Percentiles rank a stretch among this genome's conserved stretches.
Conservation (phyloP, 2,329 filamentous ascomycete genomes). For the Sarocladium kiliense region DNA sequence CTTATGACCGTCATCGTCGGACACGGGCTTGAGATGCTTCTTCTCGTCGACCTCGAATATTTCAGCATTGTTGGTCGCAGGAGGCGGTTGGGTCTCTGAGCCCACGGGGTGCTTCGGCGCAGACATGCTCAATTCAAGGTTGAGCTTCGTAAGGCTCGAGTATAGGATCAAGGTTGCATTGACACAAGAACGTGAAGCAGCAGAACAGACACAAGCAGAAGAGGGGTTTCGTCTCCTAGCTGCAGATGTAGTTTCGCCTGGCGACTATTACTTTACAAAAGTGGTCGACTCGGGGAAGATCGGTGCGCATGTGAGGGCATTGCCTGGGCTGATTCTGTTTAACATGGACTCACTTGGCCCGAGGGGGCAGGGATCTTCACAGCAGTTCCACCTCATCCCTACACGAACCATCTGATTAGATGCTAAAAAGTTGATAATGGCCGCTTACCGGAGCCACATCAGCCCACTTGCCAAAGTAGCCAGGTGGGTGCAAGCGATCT, state of each 20-base stretch:
- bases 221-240: too few species aligned
- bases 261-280: too few species aligned
- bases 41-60: background rate
- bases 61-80: background rate
- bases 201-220: too few species aligned
- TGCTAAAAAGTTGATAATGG: background rate
- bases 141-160: background rate
- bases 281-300: background rate
- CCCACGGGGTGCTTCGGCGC: background rate
- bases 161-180: background rate
- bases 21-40: background rate
- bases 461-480: background rate
- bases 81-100: background rate
- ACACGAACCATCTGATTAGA: background rate
- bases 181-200: background rate
- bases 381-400: background rate
- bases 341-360: background rate
- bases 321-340: background rate
- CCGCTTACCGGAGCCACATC: background rate
- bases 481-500: background rate
- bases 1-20: conserved; percentile 2
- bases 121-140: background rate
- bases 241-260: too few species aligned
- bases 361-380: background rate
- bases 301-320: background rate